These are phyloP conservation scores for Trametes cinnabarina DNA, from an alignment of 768 basidiomycete genomes.

Conservation along the genomic window DNA sequence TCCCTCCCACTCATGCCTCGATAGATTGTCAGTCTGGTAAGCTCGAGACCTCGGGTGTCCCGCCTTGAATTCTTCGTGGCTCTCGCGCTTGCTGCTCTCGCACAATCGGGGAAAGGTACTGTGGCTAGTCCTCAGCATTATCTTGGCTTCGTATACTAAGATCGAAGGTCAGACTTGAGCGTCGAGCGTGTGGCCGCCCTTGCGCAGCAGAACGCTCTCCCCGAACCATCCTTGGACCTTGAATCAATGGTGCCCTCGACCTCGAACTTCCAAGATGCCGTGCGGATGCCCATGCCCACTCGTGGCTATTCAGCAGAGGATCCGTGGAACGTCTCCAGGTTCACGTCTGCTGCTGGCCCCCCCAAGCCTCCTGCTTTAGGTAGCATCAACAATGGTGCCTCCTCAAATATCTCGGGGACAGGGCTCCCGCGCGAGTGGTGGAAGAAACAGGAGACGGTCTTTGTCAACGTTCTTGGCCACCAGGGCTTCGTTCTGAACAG, in stretches of 20 bases:
- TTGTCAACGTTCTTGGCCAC: conserved; percentile 75
- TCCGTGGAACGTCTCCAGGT: conserved; percentile 42
- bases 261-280: conserved; percentile 44
- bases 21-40: conserved; percentile 89
- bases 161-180: conserved; percentile 55
- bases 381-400: conserved; percentile 41
- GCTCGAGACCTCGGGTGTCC: conserved; percentile 75
- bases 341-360: conserved; percentile 19
- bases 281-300: conserved; percentile 37
- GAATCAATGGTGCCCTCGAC: conserved; percentile 50
- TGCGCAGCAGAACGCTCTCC: conserved; percentile 75
- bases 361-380: conserved; percentile 16
- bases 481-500: conserved; percentile 92
- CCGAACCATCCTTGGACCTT: conserved; percentile 70
- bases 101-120: conserved; percentile 76
- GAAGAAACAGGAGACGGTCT: conserved; percentile 73
- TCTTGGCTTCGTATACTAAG: background rate
- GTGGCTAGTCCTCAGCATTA: background rate
- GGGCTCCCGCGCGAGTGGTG: conserved; percentile 84
- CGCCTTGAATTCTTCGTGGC: conserved; percentile 92
- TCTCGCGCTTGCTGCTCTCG: conserved; percentile 81
- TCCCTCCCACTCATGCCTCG: background rate
- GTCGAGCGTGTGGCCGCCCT: conserved; percentile 79
- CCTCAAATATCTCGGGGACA: conserved; percentile 64
- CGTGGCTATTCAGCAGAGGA: conserved; percentile 64